A percentile compares a stretch with the other conserved stretches of the same genome.
Conservation (phyloP, 139 green algal species). For the Tetraselmis striata region DNA sequence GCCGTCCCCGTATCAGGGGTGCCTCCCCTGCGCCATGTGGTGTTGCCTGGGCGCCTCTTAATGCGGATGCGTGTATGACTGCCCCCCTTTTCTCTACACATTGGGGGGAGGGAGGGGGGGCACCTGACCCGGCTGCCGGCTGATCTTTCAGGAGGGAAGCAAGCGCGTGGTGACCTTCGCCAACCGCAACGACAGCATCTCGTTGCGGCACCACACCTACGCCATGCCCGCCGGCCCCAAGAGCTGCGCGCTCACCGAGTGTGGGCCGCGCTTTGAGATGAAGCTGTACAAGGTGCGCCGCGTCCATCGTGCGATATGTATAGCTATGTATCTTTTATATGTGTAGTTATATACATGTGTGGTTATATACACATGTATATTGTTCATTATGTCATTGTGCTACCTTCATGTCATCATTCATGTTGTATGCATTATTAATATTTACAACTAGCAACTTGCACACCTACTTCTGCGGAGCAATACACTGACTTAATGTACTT, state of each 20-base stretch:
- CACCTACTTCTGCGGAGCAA: background rate
- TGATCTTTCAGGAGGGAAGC: conserved; percentile 59
- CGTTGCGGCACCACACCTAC: conserved; percentile 88
- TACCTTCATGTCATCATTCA: background rate
- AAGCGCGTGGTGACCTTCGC: conserved; percentile 89
- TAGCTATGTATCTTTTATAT: background rate
- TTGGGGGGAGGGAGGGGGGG: too few relatives aligned
- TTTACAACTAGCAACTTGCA: too few relatives aligned
- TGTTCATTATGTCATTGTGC: background rate
- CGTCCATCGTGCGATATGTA: too few relatives aligned
- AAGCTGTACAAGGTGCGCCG: conserved; percentile 57
- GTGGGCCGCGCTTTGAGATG: conserved; percentile 75
- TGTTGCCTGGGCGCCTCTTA: too few relatives aligned
- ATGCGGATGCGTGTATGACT: too few relatives aligned
- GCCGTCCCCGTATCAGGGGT: too few relatives aligned
- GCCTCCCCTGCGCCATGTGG: too few relatives aligned
- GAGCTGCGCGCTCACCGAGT: conserved; percentile 70
- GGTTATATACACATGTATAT: too few relatives aligned
- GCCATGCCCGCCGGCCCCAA: conserved; percentile 64
- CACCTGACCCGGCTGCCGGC: too few relatives aligned
- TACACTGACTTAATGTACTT: background rate
- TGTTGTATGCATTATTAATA: too few relatives aligned
- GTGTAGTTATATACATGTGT: too few relatives aligned
- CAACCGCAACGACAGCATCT: conserved; percentile 81
- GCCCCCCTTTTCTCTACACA: too few relatives aligned